A percentile compares a stretch with the other conserved stretches of the same genome.
Evolutionary conservation across 345 rosid species (phyloP).

Genomic region (Laguncularia racemosa): DNA sequence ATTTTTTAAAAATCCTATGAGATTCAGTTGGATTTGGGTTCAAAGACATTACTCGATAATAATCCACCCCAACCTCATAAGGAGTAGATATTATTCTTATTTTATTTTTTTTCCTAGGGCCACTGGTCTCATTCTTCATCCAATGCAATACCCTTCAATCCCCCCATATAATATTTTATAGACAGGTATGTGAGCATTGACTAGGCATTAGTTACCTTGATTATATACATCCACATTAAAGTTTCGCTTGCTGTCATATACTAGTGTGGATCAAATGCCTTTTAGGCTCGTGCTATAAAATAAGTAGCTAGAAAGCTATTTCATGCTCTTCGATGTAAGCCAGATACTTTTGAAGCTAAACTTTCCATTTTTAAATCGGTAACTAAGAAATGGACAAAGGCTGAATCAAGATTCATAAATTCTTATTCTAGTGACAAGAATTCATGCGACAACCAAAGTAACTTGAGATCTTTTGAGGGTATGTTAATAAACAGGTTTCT

Average conservation of each 20-base stretch:
- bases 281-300: slow-evolving; percentile 25
- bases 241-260: slow-evolving; percentile 1
- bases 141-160: slow-evolving; percentile 3
- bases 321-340: slow-evolving; percentile 18
- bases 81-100: too few species aligned
- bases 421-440: background rate
- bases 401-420: slow-evolving; percentile 6
- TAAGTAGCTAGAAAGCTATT: slow-evolving; percentile 26
- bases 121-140: too few species aligned
- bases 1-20: too few species aligned
- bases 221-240: background rate
- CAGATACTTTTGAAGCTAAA: slow-evolving; percentile 15
- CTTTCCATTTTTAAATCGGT: slow-evolving; percentile 6
- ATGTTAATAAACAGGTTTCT: too few species aligned
- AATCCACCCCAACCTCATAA: too few species aligned
- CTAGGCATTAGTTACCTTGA: too few species aligned
- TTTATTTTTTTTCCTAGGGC: too few species aligned
- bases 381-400: slow-evolving; percentile 13
- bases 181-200: too few species aligned
- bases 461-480: too few species aligned
- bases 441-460: background rate
- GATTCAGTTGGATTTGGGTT: too few species aligned
- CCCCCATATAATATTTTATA: too few species aligned
- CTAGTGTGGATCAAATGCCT: slow-evolving; percentile 2
- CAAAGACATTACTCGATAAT: too few species aligned